These are phyloP conservation scores for Nakataea oryzae DNA, from an alignment of 2,329 filamentous ascomycete genomes.

Conservation along the genomic window DNA sequence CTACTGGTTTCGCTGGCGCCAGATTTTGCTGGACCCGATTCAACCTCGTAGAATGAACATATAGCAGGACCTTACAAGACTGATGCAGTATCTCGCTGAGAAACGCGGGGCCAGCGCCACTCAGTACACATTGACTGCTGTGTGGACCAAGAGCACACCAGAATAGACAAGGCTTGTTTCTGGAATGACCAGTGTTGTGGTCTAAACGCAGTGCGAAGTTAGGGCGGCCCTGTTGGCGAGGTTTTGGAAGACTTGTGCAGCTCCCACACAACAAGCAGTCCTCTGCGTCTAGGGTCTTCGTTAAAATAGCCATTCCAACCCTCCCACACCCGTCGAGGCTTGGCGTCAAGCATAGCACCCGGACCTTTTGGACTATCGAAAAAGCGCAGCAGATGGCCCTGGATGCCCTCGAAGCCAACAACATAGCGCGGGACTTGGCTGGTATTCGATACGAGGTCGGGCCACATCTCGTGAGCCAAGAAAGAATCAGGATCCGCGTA, in stretches of 20 bases:
- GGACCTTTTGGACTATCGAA: constrained; percentile 24
- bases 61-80: background rate
- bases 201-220: background rate
- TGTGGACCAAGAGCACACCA: too few species aligned
- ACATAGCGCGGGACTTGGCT: constrained; percentile 42
- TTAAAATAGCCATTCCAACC: constrained; percentile 52
- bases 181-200: background rate
- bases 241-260: background rate
- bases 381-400: constrained; percentile 32
- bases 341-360: constrained; percentile 29
- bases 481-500: constrained; percentile 57
- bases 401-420: constrained; percentile 50
- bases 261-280: constrained; percentile 51
- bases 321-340: constrained; percentile 38
- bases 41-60: background rate
- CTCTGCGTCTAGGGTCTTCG: constrained; percentile 47
- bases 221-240: background rate
- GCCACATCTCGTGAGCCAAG: constrained; percentile 42
- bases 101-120: too few species aligned
- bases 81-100: background rate
- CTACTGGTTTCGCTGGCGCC: background rate
- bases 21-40: background rate
- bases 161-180: background rate
- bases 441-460: constrained; percentile 1
- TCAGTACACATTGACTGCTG: background rate